Conservation (phyloP, 2,329 filamentous ascomycete genomes). For the Neonectria punicea region DNA sequence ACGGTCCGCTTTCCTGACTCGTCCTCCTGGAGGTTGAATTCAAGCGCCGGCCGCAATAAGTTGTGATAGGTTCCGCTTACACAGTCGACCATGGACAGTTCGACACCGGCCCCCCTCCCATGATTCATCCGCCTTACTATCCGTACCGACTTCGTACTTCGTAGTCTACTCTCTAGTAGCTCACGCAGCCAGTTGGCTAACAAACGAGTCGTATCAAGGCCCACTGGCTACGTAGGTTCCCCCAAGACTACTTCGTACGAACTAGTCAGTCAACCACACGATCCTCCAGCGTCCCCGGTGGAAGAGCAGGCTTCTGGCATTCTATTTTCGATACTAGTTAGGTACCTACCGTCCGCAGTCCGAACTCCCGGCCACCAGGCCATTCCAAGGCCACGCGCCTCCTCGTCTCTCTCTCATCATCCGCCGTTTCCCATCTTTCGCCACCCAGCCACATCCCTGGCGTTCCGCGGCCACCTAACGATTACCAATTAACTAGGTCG, state of each 20-base stretch:
- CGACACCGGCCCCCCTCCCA: not conserved
- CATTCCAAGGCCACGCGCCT: constrained; percentile 3
- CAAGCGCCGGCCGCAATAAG: too few species aligned
- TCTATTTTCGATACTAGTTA: constrained; percentile 11
- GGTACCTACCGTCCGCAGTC: not conserved
- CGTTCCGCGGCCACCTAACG: not conserved
- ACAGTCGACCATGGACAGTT: not conserved
- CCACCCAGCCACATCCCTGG: not conserved
- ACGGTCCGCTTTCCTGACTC: not conserved
- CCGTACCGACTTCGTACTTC: not conserved
- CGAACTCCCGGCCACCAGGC: constrained; percentile 1
- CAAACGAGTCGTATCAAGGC: not conserved
- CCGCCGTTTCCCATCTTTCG: not conserved
- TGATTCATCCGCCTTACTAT: not conserved
- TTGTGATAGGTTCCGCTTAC: not conserved
- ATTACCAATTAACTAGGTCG: not conserved
- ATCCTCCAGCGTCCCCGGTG: constrained; percentile 5
- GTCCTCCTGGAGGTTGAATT: too few species aligned
- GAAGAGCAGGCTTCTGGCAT: constrained; percentile 17
- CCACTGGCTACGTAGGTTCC: constrained; percentile 3
- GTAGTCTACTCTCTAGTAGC: not conserved
- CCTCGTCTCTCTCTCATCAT: not conserved
- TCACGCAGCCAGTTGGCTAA: not conserved
- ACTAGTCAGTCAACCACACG: constrained; percentile 4
- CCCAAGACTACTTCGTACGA: not conserved